phyloP scores from a whole-genome alignment of 1,139 yeast species.

The Pichia kudriavzevii region DNA sequence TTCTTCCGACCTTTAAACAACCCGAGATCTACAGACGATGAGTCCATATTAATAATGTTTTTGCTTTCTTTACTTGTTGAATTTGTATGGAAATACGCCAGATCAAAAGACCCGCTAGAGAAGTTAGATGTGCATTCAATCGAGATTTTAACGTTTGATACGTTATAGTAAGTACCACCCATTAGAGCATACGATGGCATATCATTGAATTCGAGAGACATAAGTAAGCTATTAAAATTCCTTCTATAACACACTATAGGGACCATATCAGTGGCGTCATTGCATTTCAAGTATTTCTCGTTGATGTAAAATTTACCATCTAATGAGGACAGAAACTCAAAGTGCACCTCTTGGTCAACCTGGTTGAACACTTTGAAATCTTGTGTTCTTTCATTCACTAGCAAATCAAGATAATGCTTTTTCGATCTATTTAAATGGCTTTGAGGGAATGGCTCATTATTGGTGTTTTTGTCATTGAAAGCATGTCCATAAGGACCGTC shows the following conservation, averaged over 20 bases:
- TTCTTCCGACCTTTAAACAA: conserved; percentile 4
- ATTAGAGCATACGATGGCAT: conserved; percentile 5
- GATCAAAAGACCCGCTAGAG: conserved; percentile 9
- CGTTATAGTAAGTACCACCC: conserved; percentile 2
- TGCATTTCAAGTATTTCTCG: conserved; percentile 9
- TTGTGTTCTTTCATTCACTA: not conserved
- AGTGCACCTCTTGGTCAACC: not conserved
- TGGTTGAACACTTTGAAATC: conserved; percentile 1
- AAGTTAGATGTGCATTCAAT: conserved; percentile 17
- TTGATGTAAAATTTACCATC: conserved; percentile 23
- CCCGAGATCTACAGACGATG: conserved; percentile 1
- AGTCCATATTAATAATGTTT: conserved; percentile 1
- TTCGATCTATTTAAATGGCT: too few relatives aligned
- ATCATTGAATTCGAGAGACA: conserved; percentile 11
- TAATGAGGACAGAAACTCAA: conserved; percentile 13
- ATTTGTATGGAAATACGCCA: not conserved
- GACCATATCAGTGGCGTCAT: conserved; percentile 3
- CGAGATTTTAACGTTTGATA: conserved; percentile 10
- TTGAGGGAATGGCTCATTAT: too few relatives aligned
- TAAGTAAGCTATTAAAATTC: conserved; percentile 17
- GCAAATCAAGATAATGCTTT: not conserved
- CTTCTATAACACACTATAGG: conserved; percentile 25
- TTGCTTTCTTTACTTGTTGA: not conserved
- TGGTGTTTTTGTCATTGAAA: not conserved
- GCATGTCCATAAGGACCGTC: too few relatives aligned